Percentiles rank a stretch among this genome's conserved stretches.
These are phyloP conservation scores for Blastomyces emzantsi DNA, from an alignment of 2,329 filamentous ascomycete genomes.

Conservation along the genomic window DNA sequence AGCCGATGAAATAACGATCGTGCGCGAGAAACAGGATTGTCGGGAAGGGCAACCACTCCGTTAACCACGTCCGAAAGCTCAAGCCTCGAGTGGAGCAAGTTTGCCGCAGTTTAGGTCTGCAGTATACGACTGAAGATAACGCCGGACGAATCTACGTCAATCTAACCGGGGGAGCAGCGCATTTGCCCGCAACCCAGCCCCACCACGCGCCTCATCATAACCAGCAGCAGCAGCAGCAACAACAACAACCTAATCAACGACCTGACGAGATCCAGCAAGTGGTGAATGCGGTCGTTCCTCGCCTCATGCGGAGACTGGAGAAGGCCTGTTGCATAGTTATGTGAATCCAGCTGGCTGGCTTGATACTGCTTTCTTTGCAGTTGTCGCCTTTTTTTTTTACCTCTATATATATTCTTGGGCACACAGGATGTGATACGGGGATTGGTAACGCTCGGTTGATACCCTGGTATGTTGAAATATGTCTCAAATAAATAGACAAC, in stretches of 20 bases:
- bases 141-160: slow-evolving; percentile 84
- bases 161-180: slow-evolving; percentile 61
- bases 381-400: not conserved
- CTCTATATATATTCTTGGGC: not conserved
- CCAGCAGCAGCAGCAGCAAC: slow-evolving; percentile 33
- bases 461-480: not conserved
- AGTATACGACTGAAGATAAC: slow-evolving; percentile 81
- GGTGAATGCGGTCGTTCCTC: slow-evolving; percentile 52
- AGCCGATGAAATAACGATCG: not conserved
- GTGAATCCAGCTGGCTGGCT: slow-evolving; percentile 55
- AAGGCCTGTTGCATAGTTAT: slow-evolving; percentile 67
- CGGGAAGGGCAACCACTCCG: slow-evolving; percentile 85
- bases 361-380: slow-evolving; percentile 81
- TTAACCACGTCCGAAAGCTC: slow-evolving; percentile 77
- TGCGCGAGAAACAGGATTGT: slow-evolving; percentile 55
- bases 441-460: slow-evolving; percentile 1
- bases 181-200: slow-evolving; percentile 35
- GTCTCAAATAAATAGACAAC: slow-evolving; percentile 26
- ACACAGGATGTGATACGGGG: slow-evolving; percentile 57
- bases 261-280: slow-evolving; percentile 52
- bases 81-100: slow-evolving; percentile 90
- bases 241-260: slow-evolving; percentile 41
- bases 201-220: slow-evolving; percentile 32
- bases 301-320: slow-evolving; percentile 55
- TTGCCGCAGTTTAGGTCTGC: slow-evolving; percentile 70